Base-by-base conservation (phyloP, 164 flowering plant species). In the Kalanchoe fedtschenkoi region DNA sequence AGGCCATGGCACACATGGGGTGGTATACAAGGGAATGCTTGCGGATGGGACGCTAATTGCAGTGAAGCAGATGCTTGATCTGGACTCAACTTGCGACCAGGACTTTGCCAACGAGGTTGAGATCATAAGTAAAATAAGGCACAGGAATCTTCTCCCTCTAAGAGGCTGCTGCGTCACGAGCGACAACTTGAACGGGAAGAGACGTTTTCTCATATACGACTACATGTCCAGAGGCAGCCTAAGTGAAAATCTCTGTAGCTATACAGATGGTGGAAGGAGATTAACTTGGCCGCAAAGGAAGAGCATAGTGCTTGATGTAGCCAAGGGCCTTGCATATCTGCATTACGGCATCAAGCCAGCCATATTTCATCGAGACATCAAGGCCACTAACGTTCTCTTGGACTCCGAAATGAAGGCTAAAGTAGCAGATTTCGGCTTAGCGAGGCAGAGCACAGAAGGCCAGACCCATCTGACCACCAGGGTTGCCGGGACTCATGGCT, bases 81-180 rank as follows among this genome's bases (percentile, higher is more conserved):
- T 68, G 58, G 73, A 72, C 34, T 65, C 74, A 1, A 60, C 57
- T 34, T 67, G 74, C 4, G 81, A 77, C 21, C 65, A 68, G 55
- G 81, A 77, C 9, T 77, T 77, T 35, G 33, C 64, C 38, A 72
- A 77, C 34, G 81, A 77, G 60, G 76, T 75, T 1, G 78, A 72
- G 71, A 70, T 75, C 67, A 74, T 77, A 29, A 72, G 81, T 76
- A 77, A 72, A 35, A 74, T 77, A 4, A 58, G 72, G 70, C 81
- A 77, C 58, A 56, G 78, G 37, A 74, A 74, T 47, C 76, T 77
- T 5, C 76, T 77, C 0, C 60, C 80, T 21, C 76, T 77, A 6
- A 63, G 78, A 32, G 80, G 80, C 1, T 77, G 77, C 62, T 74
- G 81, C n/a, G 68, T 75, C 0, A 26, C 76, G 1, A 74, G 74